Conservation (phyloP, 495 filamentous ascomycete species). For the Antarctomyces pellizariae region DNA sequence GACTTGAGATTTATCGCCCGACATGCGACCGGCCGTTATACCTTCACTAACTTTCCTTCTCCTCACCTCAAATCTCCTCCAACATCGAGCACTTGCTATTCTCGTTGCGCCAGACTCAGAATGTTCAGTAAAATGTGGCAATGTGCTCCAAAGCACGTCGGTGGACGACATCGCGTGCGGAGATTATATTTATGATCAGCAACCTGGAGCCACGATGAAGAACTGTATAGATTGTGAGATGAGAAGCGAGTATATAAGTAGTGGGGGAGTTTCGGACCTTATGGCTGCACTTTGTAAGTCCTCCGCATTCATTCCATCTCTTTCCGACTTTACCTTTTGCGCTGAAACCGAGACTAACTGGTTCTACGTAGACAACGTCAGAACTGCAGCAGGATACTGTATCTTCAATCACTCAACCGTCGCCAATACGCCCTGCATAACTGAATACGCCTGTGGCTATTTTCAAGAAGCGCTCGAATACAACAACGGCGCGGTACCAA, state of each 20-base stretch:
- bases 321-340: not conserved
- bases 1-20: not conserved
- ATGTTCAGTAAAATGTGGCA: constrained; percentile 11
- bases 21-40: not conserved
- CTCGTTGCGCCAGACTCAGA: constrained; percentile 3
- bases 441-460: constrained; percentile 5
- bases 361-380: constrained; percentile 14
- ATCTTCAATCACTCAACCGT: constrained; percentile 12
- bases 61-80: constrained; percentile 3
- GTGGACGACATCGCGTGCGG: constrained; percentile 31
- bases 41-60: constrained; percentile 4
- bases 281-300: constrained; percentile 36
- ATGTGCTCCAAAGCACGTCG: constrained; percentile 6
- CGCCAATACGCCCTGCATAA: constrained; percentile 6
- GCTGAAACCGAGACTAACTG: not conserved
- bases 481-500: constrained; percentile 5
- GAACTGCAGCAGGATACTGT: constrained; percentile 19
- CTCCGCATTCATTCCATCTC: not conserved
- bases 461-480: constrained; percentile 7
- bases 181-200: constrained; percentile 23
- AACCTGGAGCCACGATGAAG: constrained; percentile 23
- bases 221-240: constrained; percentile 34
- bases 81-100: constrained; percentile 3
- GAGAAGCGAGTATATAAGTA: constrained; percentile 26
- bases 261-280: constrained; percentile 25